Conservation (phyloP, 768 basidiomycete genomes). For the Gymnopilus junonius region DNA sequence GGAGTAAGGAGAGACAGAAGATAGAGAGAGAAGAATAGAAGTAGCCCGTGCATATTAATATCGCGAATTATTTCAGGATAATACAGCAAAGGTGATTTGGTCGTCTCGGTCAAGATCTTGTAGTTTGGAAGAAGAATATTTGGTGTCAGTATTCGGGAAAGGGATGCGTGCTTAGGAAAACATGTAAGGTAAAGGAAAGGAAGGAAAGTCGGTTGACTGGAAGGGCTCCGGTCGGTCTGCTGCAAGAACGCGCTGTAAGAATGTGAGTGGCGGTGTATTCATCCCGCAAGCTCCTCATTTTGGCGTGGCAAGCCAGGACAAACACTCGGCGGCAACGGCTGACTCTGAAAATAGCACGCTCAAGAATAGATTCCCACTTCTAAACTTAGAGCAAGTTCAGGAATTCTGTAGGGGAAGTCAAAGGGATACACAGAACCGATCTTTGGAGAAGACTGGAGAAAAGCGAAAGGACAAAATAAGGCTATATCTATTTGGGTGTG, state of each 20-base stretch:
- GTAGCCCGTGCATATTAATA: constrained; percentile 13
- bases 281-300: not conserved
- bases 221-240: not conserved
- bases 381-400: not conserved
- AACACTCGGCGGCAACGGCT: not conserved
- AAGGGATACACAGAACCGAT: too few species aligned
- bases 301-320: not conserved
- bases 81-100: not conserved
- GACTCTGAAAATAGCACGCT: not conserved
- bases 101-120: constrained; percentile 1
- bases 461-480: too few species aligned
- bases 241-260: not conserved
- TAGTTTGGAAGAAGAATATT: not conserved
- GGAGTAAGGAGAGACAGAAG: constrained; percentile 24
- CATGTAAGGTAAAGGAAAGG: constrained; percentile 1
- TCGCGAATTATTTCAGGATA: not conserved
- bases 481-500: too few species aligned
- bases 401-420: too few species aligned
- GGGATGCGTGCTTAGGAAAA: not conserved
- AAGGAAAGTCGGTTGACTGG: not conserved
- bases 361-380: not conserved
- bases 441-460: too few species aligned
- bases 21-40: constrained; percentile 15
- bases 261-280: not conserved
- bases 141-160: not conserved